Percentiles rank a stretch among this genome's conserved stretches.
phyloP scores from a whole-genome alignment of 2,329 filamentous ascomycete species.

The Ophiostoma australiae region DNA sequence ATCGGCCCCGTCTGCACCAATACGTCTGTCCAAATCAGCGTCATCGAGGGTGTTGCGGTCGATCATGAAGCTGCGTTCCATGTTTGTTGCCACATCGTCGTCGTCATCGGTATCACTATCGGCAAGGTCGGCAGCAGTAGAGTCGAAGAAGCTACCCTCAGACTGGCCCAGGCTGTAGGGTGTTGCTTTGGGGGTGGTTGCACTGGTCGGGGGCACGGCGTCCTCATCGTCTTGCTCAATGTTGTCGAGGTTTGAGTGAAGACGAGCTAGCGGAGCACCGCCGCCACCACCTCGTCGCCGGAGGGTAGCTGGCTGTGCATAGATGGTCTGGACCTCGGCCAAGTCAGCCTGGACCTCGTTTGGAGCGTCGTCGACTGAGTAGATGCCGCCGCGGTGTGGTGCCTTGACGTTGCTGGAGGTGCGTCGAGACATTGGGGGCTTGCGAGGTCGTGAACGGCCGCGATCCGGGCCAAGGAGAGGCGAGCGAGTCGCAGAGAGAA shows the following conservation, averaged over 20 bases:
- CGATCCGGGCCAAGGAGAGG: conserved; percentile 46
- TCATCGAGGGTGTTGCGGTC: conserved; percentile 31
- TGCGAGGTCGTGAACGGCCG: conserved; percentile 55
- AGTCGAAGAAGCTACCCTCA: conserved; percentile 16
- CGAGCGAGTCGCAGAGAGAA: conserved; percentile 39
- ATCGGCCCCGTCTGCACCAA: conserved; percentile 36
- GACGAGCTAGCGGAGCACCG: conserved; percentile 28
- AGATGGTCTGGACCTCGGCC: conserved; percentile 42
- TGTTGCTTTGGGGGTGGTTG: conserved; percentile 13
- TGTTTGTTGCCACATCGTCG: conserved; percentile 17
- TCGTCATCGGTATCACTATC: conserved; percentile 15
- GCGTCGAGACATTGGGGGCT: conserved; percentile 68
- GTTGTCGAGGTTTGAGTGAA: conserved; percentile 33
- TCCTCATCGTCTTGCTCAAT: conserved; percentile 30
- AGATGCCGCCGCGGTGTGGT: conserved; percentile 77
- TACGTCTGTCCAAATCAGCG: conserved; percentile 38
- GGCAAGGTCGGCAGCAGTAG: neutral
- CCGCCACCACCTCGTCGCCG: conserved; percentile 18
- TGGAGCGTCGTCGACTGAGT: conserved; percentile 84
- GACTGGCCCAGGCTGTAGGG: conserved; percentile 14
- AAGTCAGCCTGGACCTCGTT: conserved; percentile 72
- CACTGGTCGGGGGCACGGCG: conserved; percentile 10
- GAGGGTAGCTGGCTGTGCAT: conserved; percentile 26
- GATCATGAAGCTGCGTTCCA: conserved; percentile 20
- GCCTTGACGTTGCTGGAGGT: conserved; percentile 65